Percentiles rank a stretch among this genome's conserved stretches.
Evolutionary conservation across 2,329 filamentous ascomycete species (phyloP).

Genomic region (Arthroderma sp.): DNA sequence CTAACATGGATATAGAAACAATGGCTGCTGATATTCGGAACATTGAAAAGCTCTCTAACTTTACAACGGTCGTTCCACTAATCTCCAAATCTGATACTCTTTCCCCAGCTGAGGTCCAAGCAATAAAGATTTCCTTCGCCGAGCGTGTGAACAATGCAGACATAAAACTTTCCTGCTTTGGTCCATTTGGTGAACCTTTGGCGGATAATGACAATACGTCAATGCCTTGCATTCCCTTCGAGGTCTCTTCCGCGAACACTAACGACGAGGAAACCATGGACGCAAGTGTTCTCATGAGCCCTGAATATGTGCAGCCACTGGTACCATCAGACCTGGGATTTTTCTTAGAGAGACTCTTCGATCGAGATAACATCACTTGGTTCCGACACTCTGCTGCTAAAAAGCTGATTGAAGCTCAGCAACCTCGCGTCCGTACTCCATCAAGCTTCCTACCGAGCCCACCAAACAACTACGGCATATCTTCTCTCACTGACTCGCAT

Average conservation of each 20-base stretch:
- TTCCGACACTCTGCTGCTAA: slow-evolving; percentile 70
- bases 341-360: slow-evolving; percentile 64
- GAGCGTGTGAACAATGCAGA: slow-evolving; percentile 32
- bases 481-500: slow-evolving; percentile 22
- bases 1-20: slow-evolving; percentile 34
- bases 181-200: slow-evolving; percentile 25
- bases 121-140: slow-evolving; percentile 44
- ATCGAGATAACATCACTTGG: slow-evolving; percentile 64
- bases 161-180: slow-evolving; percentile 58
- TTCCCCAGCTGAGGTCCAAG: slow-evolving; percentile 43
- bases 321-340: slow-evolving; percentile 58
- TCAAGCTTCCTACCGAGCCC: slow-evolving; percentile 7
- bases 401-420: slow-evolving; percentile 65
- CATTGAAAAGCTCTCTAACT: slow-evolving; percentile 54
- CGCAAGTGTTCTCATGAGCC: slow-evolving; percentile 82
- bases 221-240: slow-evolving; percentile 46
- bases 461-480: slow-evolving; percentile 19
- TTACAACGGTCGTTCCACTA: slow-evolving; percentile 77
- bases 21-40: slow-evolving; percentile 57
- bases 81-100: slow-evolving; percentile 66
- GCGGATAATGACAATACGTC: slow-evolving; percentile 16
- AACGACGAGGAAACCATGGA: slow-evolving; percentile 77
- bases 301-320: slow-evolving; percentile 75
- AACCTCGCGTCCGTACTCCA: slow-evolving; percentile 13
- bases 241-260: slow-evolving; percentile 61